These are phyloP conservation scores for Xylaria flabelliformis DNA, from an alignment of 495 filamentous ascomycete species.

Conservation along the genomic window DNA sequence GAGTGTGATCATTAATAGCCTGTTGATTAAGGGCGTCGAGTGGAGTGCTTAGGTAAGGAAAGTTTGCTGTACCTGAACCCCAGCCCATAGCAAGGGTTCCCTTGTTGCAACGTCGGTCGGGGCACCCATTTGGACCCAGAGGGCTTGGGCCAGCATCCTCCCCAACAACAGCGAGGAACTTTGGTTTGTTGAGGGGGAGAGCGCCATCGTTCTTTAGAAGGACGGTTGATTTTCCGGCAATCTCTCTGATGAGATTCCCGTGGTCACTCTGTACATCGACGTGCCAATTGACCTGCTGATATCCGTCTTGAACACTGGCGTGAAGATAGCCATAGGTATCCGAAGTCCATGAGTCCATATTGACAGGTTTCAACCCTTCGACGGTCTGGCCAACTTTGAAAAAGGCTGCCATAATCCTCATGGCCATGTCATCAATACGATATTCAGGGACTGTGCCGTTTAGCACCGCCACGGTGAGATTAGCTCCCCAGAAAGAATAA, in stretches of 20 bases:
- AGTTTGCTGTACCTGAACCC: slow-evolving; percentile 89
- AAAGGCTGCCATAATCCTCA: slow-evolving; percentile 90
- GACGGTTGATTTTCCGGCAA: slow-evolving; percentile 79
- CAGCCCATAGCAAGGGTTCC: slow-evolving; percentile 94
- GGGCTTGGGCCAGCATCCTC: slow-evolving; percentile 81
- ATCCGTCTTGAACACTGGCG: slow-evolving; percentile 62
- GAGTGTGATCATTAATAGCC: slow-evolving; percentile 63
- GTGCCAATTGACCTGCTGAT: slow-evolving; percentile 78
- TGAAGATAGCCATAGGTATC: slow-evolving; percentile 78
- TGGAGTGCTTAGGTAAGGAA: slow-evolving; percentile 90
- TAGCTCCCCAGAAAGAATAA: slow-evolving; percentile 81
- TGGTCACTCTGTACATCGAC: slow-evolving; percentile 85
- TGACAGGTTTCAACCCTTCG: slow-evolving; percentile 66
- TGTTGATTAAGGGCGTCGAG: slow-evolving; percentile 83
- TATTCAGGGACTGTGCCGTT: slow-evolving; percentile 92
- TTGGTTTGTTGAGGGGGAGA: slow-evolving; percentile 79
- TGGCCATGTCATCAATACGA: slow-evolving; percentile 91
- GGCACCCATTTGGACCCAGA: slow-evolving; percentile 83
- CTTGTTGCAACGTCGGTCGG: slow-evolving; percentile 80
- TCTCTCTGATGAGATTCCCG: slow-evolving; percentile 69
- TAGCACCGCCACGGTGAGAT: slow-evolving; percentile 80
- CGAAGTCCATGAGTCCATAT: slow-evolving; percentile 86
- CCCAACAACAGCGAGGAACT: slow-evolving; percentile 81
- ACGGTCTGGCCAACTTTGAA: slow-evolving; percentile 83
- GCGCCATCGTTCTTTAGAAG: slow-evolving; percentile 85